Evolutionary conservation across 306 rosid species (phyloP), one percentile per base, ranked within the genome.

Genomic region (Oemleria cerasiformis): DNA sequence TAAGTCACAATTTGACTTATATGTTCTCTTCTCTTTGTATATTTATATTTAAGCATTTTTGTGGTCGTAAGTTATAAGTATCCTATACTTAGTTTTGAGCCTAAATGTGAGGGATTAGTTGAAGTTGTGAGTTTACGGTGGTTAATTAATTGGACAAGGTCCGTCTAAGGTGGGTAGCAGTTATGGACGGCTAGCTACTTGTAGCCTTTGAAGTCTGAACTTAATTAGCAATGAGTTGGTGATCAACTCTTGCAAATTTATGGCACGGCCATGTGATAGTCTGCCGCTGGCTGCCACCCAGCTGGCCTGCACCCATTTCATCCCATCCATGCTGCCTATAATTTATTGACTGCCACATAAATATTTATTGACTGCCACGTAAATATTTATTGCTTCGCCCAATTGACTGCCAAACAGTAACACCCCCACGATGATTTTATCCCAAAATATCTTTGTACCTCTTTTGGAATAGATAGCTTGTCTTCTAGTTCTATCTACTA

Each of bases 191-290:
- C 36, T 1, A 30, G 36, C 36, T 30, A 30, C 36, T 30, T 30
- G 36, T 30, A 30, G 36, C 36, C 36, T 30, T 0, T 30, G 36
- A 19, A 51, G 25, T n/a, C 25, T n/a, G 23, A 3, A 7, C 9
- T 17, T n/a, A n/a, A n/a, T n/a, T 21, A n/a, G n/a, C 13, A 43
- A 36, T 6, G n/a, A 25, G 77, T 57, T 65, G 56, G 66, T 71
- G 63, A 68, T 53, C 76, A 3, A 41, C 72, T 40, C 68, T 14
- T 48, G 38, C 49, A 56, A 56, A 65, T 57, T 16, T 23, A 23
- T 65, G 53, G 48, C 67, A 23, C 40, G 25, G 25, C 23, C 57
- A 51, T 51, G 57, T 51, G 57, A 17, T 20, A n/a, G 57, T 51
- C 10, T 51, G 57, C 57, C 7, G 5, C 57, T 23, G 19, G 57